These are phyloP conservation scores for Calocybe gangraenosa DNA, from an alignment of 768 basidiomycete genomes.

Conservation along the genomic window DNA sequence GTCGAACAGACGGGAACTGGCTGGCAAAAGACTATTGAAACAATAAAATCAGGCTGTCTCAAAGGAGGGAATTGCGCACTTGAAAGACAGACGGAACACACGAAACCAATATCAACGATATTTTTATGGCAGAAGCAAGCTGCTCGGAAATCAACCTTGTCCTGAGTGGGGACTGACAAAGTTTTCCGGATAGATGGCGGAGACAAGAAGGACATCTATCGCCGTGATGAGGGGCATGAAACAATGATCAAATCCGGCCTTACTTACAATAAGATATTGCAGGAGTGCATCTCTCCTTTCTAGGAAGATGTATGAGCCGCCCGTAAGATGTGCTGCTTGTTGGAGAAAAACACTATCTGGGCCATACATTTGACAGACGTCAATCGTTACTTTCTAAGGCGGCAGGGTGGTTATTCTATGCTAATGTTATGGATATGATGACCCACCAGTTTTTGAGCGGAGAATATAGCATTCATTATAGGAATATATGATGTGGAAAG, in stretches of 20 bases:
- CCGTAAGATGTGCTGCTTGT: slow-evolving; percentile 94
- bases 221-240: slow-evolving; percentile 1
- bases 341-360: slow-evolving; percentile 93
- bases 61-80: slow-evolving; percentile 52
- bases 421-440: slow-evolving; percentile 3
- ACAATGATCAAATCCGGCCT: slow-evolving; percentile 5
- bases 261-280: slow-evolving; percentile 78
- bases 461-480: slow-evolving; percentile 99
- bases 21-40: slow-evolving; percentile 80
- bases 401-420: slow-evolving; percentile 1
- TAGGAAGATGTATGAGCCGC: slow-evolving; percentile 87
- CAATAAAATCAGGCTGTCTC: not conserved
- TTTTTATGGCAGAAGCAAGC: slow-evolving; percentile 99
- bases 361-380: slow-evolving; percentile 89
- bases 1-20: slow-evolving; percentile 93
- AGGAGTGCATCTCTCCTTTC: slow-evolving; percentile 79
- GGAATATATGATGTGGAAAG: slow-evolving; percentile 90
- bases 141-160: slow-evolving; percentile 93
- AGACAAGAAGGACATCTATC: slow-evolving; percentile 74
- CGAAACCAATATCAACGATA: slow-evolving; percentile 94
- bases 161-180: slow-evolving; percentile 86
- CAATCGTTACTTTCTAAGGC: slow-evolving; percentile 89
- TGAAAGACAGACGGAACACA: slow-evolving; percentile 97
- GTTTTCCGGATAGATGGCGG: slow-evolving; percentile 63
- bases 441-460: slow-evolving; percentile 91